Base-by-base conservation (phyloP, 129 eudicot genomes). In the Chrysanthemum lavandulifolium region DNA sequence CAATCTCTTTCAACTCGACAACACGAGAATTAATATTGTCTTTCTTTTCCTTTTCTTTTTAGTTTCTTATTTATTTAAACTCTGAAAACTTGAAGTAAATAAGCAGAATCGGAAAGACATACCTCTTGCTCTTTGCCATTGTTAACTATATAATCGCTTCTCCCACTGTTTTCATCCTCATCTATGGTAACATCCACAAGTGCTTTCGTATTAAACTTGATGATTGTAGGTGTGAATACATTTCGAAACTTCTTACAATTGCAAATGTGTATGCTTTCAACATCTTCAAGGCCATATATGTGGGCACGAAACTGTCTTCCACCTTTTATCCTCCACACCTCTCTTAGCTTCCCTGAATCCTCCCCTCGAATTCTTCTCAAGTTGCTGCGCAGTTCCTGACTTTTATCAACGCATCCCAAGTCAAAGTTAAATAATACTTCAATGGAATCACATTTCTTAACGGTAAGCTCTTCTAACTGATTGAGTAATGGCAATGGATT, bases 321-420 rank as follows among this genome's bases (percentile, higher is more conserved):
- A 53, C 19, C 59, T 53, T 10, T 53, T 53, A 53, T 53, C 18
- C 59, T 53, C 59, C 59, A 53, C 59, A 53, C 59, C 59, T 53
- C 59, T 13, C 18, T 53, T 14, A 53, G 18, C n/a, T 53, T 53
- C n/a, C 59, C 19, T 2, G 14, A 13, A 11, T 13, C 15, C 3
- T 2, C 13, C 18, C 2, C n/a, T 12, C 18, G 59, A 53, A 53
- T 53, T 6, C 18, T 53, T 53, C 19, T 53, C 59, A 53, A 53
- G n/a, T 13, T 53, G 59, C 59, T 53, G 23, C 23, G 23, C 23
- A 21, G 23, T 21, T 21, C 1, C 18, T 49, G 10, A 49, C 10
- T 13, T 49, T 49, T 10, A 10, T 13, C 53, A 49, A 49, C 11
- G 6, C 53, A 49, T 49, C 13, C 53, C 53, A 4, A 49, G 53